Evolutionary conservation across 768 basidiomycete species (phyloP), one percentile per base, ranked within the genome.

Genomic region (Dictyophora rubrovolvata): DNA sequence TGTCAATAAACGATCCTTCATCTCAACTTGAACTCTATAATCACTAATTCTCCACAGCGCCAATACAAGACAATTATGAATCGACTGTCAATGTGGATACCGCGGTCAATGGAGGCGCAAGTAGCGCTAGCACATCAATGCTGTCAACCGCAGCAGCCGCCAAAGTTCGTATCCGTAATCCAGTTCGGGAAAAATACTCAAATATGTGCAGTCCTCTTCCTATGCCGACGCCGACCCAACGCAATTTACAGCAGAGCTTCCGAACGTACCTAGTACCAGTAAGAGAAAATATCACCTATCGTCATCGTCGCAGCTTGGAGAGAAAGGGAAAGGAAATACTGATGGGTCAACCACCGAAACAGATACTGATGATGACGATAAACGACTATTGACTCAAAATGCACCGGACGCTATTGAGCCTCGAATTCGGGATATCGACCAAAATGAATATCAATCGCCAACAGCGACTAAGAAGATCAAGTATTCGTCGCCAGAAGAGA

Each of bases 371-470:
- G n/a, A 42, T 9, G n/a, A 42, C n/a, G n/a, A 42, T 42, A n/a
- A n/a, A 42, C n/a, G n/a, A 42, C 2, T 42, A 9, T 42, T 9
- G 42, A n/a, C 21, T 8, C 48, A 48, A n/a, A n/a, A 3, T 3
- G 48, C n/a, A 2, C n/a, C 2, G 21, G 48, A 21, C 9, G 3
- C n/a, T 48, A 48, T 48, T 3, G 66, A 60, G 61, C 61, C 37
- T 7, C 67, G 17, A 49, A 65, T 33, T 71, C 71, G 37, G 79
- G 78, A 62, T 73, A 80, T 10, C 28, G 28, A 28, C 7, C 28
- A 28, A 3, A 2, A 28, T 7, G 28, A 28, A 28, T 7, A 7
- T 3, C 28, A 7, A 28, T 28, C 7, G 28, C 28, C 28, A n/a
- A n/a, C n/a, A 28, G 28, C 7, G 28, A 28, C 28, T 28, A 28